phyloP scores from a whole-genome alignment of 1,284 basidiomycete genomes.

The Pascua guehoae region DNA sequence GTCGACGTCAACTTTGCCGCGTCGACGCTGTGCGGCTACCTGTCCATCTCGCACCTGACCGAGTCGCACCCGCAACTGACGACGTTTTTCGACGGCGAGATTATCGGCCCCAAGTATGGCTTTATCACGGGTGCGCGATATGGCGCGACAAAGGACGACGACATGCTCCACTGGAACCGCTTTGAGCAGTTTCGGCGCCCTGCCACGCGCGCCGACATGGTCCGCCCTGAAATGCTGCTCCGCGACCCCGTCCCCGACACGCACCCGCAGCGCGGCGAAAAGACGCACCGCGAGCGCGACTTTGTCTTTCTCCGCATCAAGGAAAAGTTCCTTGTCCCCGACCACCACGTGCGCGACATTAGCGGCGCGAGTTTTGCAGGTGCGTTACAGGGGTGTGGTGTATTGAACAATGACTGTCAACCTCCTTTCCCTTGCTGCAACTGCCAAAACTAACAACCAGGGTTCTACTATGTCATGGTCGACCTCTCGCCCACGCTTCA shows the following conservation, averaged over 20 bases:
- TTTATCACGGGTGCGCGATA: conserved; percentile 74
- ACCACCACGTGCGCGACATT: conserved; percentile 89
- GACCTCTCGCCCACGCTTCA: conserved; percentile 40
- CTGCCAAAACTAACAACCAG: conserved; percentile 45
- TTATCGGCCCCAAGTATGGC: conserved; percentile 77
- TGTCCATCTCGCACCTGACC: conserved; percentile 81
- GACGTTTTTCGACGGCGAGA: conserved; percentile 90
- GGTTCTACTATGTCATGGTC: conserved; percentile 69
- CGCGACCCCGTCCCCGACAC: conserved; percentile 51
- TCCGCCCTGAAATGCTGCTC: conserved; percentile 69
- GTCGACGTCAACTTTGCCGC: conserved; percentile 75
- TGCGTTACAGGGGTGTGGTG: conserved; percentile 45
- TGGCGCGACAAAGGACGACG: conserved; percentile 81
- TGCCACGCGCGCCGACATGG: conserved; percentile 56
- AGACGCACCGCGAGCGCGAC: conserved; percentile 40
- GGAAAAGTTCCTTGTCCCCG: conserved; percentile 89
- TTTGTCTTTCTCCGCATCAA: conserved; percentile 91
- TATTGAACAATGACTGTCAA: too few relatives aligned
- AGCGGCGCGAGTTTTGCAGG: conserved; percentile 93
- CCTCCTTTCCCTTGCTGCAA: too few relatives aligned
- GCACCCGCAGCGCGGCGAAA: conserved; percentile 22
- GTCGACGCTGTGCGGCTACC: conserved; percentile 78
- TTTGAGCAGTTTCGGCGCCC: conserved; percentile 82
- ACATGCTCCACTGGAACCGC: conserved; percentile 84
- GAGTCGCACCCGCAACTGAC: conserved; percentile 86